phyloP scores from a whole-genome alignment of 163 green algal genomes.

The Chlorella variabilis region DNA sequence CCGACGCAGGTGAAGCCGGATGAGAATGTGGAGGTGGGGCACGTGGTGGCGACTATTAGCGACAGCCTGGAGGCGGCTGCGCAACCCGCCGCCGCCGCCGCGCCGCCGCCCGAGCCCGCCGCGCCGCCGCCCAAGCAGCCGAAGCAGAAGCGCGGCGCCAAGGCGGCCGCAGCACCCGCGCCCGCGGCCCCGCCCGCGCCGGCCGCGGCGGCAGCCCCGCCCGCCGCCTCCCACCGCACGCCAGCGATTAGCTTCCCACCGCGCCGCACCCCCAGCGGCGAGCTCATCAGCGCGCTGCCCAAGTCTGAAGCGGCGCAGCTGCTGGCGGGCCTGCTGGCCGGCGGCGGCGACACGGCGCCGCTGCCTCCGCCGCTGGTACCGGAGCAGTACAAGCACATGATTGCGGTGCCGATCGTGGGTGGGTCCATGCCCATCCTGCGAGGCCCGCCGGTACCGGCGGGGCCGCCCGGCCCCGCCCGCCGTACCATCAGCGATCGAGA shows the following conservation, averaged over 20 bases:
- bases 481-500: conserved; percentile 38
- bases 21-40: conserved; percentile 83
- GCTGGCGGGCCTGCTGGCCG: conserved; percentile 15
- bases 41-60: conserved; percentile 72
- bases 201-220: conserved; percentile 10
- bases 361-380: neutral
- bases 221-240: conserved; percentile 3
- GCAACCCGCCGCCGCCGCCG: too few species aligned
- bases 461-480: neutral
- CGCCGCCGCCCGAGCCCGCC: too few species aligned
- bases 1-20: conserved; percentile 73
- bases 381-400: conserved; percentile 15
- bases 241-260: conserved; percentile 59
- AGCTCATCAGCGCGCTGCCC: conserved; percentile 55
- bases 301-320: conserved; percentile 23
- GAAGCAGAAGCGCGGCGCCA: conserved; percentile 18
- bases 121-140: conserved; percentile 12
- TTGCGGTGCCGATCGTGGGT: conserved; percentile 22
- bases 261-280: conserved; percentile 47
- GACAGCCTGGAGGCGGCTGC: conserved; percentile 22
- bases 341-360: neutral
- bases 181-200: conserved; percentile 26
- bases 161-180: conserved; percentile 26
- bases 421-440: conserved; percentile 17
- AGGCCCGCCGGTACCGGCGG: conserved; percentile 1